Conservation (phyloP, 2,329 filamentous ascomycete species). For the Aspergillus sp. region DNA sequence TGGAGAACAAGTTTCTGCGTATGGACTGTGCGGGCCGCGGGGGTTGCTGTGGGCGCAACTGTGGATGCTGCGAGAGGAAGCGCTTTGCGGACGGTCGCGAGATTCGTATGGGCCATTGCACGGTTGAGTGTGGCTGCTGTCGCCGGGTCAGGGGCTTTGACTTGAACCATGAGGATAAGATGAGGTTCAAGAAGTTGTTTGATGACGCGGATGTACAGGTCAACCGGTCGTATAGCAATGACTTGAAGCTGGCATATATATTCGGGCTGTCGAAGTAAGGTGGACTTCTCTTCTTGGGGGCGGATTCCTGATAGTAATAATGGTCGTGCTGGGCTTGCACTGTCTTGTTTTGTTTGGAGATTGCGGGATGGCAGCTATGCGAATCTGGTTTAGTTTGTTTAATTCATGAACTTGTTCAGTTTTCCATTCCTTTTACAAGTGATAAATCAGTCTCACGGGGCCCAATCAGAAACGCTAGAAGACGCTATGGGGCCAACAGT, state of each 20-base stretch:
- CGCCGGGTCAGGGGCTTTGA: slow-evolving; percentile 5
- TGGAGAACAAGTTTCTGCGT: slow-evolving; percentile 5
- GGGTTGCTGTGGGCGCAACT: slow-evolving; percentile 10
- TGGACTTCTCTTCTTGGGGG: not conserved
- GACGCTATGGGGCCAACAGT: not conserved
- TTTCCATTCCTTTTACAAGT: no score
- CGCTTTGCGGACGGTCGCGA: not conserved
- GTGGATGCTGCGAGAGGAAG: slow-evolving; percentile 10
- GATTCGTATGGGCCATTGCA: slow-evolving; percentile 4
- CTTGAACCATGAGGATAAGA: slow-evolving; percentile 2
- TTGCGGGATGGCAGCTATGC: not conserved
- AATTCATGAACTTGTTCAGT: no score
- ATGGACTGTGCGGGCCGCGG: slow-evolving; percentile 10
- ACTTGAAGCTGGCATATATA: slow-evolving; percentile 5
- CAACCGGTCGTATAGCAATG: slow-evolving; percentile 1
- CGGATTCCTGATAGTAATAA: not conserved
- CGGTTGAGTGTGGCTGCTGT: slow-evolving; percentile 8
- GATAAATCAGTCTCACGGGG: no score
- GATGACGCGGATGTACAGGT: slow-evolving; percentile 1
- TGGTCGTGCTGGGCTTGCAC: not conserved
- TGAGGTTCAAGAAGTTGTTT: slow-evolving; percentile 5
- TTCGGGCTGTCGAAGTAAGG: slow-evolving; percentile 1
- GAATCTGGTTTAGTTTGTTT: no score
- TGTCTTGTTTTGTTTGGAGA: not conserved
- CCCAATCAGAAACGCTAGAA: no score